Percentiles rank a stretch among this genome's conserved stretches.
These are phyloP conservation scores for Sporisorium exsertum DNA, from an alignment of 1,284 basidiomycete species.

Conservation along the genomic window DNA sequence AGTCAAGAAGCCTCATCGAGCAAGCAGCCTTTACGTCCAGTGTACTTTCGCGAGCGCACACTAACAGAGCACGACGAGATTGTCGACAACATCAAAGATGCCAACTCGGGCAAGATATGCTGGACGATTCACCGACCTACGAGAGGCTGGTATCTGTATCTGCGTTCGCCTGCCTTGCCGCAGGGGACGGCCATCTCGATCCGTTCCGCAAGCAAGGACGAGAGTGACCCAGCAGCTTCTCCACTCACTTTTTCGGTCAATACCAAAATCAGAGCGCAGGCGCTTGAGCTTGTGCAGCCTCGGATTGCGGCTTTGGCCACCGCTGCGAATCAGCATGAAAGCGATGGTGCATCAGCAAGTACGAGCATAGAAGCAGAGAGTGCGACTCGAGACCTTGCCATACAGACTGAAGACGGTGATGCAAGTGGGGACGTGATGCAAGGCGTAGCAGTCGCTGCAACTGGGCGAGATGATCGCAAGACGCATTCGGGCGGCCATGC, in stretches of 20 bases:
- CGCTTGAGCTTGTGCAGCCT: slow-evolving; percentile 5
- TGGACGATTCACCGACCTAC: slow-evolving; percentile 59
- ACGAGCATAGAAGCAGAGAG: not conserved
- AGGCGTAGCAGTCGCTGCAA: slow-evolving; percentile 32
- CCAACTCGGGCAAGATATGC: slow-evolving; percentile 30
- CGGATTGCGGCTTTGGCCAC: not conserved
- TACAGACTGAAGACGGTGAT: not conserved
- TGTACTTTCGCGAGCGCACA: slow-evolving; percentile 49
- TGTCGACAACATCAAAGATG: slow-evolving; percentile 56
- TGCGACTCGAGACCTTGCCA: not conserved
- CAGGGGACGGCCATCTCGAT: slow-evolving; percentile 48
- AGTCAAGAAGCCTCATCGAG: slow-evolving; percentile 29
- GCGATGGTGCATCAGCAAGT: not conserved
- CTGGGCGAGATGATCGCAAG: slow-evolving; percentile 32
- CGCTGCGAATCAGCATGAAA: not conserved
- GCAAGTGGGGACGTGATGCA: slow-evolving; percentile 5
- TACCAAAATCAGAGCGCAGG: slow-evolving; percentile 22
- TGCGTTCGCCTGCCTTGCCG: slow-evolving; percentile 55
- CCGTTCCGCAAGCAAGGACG: slow-evolving; percentile 17
- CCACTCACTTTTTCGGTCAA: slow-evolving; percentile 49
- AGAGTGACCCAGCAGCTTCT: slow-evolving; percentile 32
- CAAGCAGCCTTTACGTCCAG: slow-evolving; percentile 38
- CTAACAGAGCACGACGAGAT: slow-evolving; percentile 57
- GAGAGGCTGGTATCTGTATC: slow-evolving; percentile 61
- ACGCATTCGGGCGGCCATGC: slow-evolving; percentile 20